Percentiles rank a stretch among this genome's conserved stretches.
phyloP scores from a whole-genome alignment of 306 rosid species.

The Sophora flavescens region DNA sequence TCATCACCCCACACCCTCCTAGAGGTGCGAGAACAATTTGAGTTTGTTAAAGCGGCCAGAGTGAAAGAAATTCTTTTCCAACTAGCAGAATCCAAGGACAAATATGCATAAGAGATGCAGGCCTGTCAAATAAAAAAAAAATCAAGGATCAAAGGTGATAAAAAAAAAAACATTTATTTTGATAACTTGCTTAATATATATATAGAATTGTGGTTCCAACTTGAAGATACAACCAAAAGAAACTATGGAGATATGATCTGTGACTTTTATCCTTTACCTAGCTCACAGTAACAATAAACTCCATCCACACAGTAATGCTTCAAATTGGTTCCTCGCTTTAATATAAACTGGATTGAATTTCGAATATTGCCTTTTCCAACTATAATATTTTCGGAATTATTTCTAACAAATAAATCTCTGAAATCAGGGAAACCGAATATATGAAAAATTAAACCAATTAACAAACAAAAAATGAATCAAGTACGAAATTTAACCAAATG shows the following conservation, averaged over 20 bases:
- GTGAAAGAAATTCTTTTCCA: constrained; percentile 72
- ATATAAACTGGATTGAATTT: constrained; percentile 12
- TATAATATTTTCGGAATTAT: not conserved
- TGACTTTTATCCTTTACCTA: constrained; percentile 15
- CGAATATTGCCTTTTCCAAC: not conserved
- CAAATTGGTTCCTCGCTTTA: constrained; percentile 26
- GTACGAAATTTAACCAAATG: not conserved
- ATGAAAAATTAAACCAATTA: not conserved
- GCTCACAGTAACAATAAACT: constrained; percentile 12
- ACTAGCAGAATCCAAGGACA: constrained; percentile 56
- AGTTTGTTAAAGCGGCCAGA: constrained; percentile 90
- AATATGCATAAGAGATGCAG: constrained; percentile 59
- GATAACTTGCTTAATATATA: not conserved
- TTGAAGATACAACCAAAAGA: not conserved
- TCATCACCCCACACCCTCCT: constrained; percentile 93
- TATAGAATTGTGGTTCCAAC: not conserved
- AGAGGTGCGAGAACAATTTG: constrained; percentile 87
- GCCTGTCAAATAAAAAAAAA: constrained; percentile 55
- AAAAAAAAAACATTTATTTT: too few species aligned
- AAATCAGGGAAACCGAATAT: constrained; percentile 12
- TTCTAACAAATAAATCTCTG: constrained; percentile 16
- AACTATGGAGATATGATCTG: not conserved
- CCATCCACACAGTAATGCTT: constrained; percentile 30
- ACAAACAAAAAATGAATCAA: not conserved
- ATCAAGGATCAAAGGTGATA: constrained; percentile 4